Percentiles rank a stretch among this genome's conserved stretches.
Conservation (phyloP, 2,329 filamentous ascomycete species). For the Coniochaeta ligniaria region DNA sequence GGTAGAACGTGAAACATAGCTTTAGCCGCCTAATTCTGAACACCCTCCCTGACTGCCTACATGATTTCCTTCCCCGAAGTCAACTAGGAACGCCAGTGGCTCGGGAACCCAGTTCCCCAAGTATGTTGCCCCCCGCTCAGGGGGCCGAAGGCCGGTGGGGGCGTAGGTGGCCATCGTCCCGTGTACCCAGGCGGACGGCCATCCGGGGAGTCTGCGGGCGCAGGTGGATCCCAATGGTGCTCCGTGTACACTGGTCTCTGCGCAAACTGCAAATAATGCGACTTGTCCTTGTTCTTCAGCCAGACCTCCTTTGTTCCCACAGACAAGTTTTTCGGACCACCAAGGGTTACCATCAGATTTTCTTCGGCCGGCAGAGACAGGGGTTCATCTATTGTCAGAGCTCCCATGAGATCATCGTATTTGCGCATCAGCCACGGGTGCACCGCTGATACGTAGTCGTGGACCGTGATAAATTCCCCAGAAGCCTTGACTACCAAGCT, state of each 20-base stretch:
- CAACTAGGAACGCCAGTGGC: too few species aligned
- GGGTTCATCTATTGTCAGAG: background rate
- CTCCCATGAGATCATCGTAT: constrained; percentile 1
- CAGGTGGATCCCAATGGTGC: too few species aligned
- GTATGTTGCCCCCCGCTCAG: too few species aligned
- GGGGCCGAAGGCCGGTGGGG: too few species aligned
- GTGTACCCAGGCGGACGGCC: background rate
- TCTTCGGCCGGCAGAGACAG: background rate
- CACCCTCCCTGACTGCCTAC: too few species aligned
- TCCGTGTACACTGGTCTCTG: background rate
- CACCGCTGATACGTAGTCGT: constrained; percentile 14
- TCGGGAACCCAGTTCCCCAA: too few species aligned
- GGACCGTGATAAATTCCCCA: constrained; percentile 12
- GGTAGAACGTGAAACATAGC: too few species aligned
- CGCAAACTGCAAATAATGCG: background rate
- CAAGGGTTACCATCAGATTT: background rate
- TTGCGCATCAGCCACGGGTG: constrained; percentile 13
- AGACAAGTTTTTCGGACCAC: background rate
- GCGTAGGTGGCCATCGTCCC: background rate
- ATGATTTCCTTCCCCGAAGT: too few species aligned
- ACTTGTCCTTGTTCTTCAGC: background rate
- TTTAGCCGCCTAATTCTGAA: too few species aligned
- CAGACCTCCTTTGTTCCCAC: background rate
- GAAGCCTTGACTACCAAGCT: constrained; percentile 3
- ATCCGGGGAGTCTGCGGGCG: too few species aligned